These are phyloP conservation scores for Hortiboletus campestris DNA, from an alignment of 768 basidiomycete species.

Conservation along the genomic window DNA sequence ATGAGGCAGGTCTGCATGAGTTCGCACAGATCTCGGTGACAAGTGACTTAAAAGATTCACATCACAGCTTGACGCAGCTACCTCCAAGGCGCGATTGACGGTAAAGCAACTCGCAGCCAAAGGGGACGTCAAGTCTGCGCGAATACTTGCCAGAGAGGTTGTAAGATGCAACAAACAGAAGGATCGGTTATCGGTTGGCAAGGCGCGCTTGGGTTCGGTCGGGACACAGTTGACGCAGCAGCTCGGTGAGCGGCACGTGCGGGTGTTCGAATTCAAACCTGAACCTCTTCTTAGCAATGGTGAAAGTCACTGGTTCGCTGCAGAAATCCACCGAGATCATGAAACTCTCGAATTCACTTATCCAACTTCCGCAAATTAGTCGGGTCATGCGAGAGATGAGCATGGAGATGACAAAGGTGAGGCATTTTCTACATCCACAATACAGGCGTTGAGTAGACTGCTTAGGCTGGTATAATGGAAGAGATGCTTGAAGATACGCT, in stretches of 20 bases:
- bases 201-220: slow-evolving; percentile 90
- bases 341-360: slow-evolving; percentile 91
- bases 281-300: slow-evolving; percentile 62
- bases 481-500: slow-evolving; percentile 97
- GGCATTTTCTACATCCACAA: slow-evolving; percentile 10
- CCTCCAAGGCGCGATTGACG: slow-evolving; percentile 70
- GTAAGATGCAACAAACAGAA: slow-evolving; percentile 94
- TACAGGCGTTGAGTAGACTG: slow-evolving; percentile 4
- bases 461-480: slow-evolving; percentile 94
- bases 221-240: slow-evolving; percentile 88
- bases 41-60: slow-evolving; percentile 14
- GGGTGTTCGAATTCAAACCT: not conserved
- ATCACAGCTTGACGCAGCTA: slow-evolving; percentile 74
- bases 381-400: slow-evolving; percentile 96
- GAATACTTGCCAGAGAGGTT: slow-evolving; percentile 91
- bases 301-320: slow-evolving; percentile 95
- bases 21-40: slow-evolving; percentile 7
- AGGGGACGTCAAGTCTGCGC: slow-evolving; percentile 89
- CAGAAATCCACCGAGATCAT: slow-evolving; percentile 99
- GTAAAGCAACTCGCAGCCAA: slow-evolving; percentile 90
- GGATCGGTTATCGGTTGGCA: slow-evolving; percentile 86
- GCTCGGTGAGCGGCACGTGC: slow-evolving; percentile 59
- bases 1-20: slow-evolving; percentile 80
- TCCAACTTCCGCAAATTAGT: slow-evolving; percentile 91
- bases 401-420: slow-evolving; percentile 98